Evolutionary conservation across 2,329 filamentous ascomycete species (phyloP), one percentile per base, ranked within the genome.

Genomic region (Trichoderma sp.): DNA sequence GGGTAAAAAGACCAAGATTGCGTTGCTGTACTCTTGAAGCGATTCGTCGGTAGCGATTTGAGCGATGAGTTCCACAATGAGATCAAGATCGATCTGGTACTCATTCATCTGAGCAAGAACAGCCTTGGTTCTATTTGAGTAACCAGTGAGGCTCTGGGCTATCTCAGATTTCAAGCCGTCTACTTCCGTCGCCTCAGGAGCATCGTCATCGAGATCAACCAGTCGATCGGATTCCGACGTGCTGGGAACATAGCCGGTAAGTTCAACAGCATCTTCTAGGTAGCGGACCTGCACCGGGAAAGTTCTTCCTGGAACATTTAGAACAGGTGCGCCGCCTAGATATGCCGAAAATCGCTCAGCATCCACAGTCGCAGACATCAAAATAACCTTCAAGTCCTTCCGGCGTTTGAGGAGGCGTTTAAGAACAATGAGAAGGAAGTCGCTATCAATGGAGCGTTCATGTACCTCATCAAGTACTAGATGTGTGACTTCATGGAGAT

Each of bases 301-400:
- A 0, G 95, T 98, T 58, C 96, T 89, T 0, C 96, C 96, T 2
- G 96, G 96, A 16, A 99, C 93, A 70, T 91, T 94, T 66, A 99
- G 83, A 51, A 98, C 89, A 0, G 95, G 95, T 1, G 95, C 95
- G 5, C 90, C 89, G 67, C 90, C 90, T 2, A 99, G 86, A 76
- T 98, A 99, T 13, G 88, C 87, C 0, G 96, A 97, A 77, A 99
- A 97, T 18, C 90, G 90, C 70, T 95, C 90, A 0, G 96, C 93
- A 78, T 99, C 93, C 8, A 99, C 93, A 0, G 96, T 99, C 13
- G 96, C 96, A 73, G 95, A 98, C 96, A 99, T 99, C 59, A 99
- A 86, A 46, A 99, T 86, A 24, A 99, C 91, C 79, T 97, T 98
- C 63, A 99, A 83, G 72, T 97, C 92, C 70, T 90, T 90, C 66